Base-by-base conservation (phyloP, 164 flowering plant species). In the Berberis vulgaris region DNA sequence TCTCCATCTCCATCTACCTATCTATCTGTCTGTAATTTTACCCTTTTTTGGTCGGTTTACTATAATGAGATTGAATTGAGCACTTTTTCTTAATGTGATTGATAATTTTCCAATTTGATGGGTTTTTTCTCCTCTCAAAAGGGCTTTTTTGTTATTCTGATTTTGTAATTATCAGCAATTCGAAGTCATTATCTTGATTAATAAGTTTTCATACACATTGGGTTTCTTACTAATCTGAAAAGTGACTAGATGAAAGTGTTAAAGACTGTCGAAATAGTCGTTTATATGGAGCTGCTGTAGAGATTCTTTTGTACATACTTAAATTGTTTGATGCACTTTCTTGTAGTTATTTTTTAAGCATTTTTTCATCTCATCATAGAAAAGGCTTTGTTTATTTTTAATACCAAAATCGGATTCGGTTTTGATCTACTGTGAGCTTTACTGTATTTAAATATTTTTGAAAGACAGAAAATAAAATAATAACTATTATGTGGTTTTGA, bases 1-100 rank as follows among this genome's bases (percentile, higher is more conserved):
- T 72, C 26, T 26, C 26, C 50, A 43, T 41, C 55, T 43, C 72
- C n/a, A 13, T 4, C 57, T 68, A 64, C 75, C 41, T 67, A 76
- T 86, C 84, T 81, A 79, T 75, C 82, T 56, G 57, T 50, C 83
- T 81, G 2, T 84, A 80, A 56, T 73, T 52, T 39, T 81, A 85
- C 64, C 82, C 72, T 73, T 43, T 49, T 59, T 43, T 40, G 62
- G 4, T 2, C 47, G 11, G 78, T 81, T 68, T 80, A 68, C 44
- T 61, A 87, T 39, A 65, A 84, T 5, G 4, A 9, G 26, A 7
- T 43, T 43, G 41, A 38, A 13, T n/a, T 55, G 11, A 11, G 11
- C 52, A 49, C 6, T 49, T 6, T 11, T 49, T 49, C 52, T 49
- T 11, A 49, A 49, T 26, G 26, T 26, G 26, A 26, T 26, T 26